Evolutionary conservation across 768 basidiomycete species (phyloP).

Genomic region (Trametes gibbosa): DNA sequence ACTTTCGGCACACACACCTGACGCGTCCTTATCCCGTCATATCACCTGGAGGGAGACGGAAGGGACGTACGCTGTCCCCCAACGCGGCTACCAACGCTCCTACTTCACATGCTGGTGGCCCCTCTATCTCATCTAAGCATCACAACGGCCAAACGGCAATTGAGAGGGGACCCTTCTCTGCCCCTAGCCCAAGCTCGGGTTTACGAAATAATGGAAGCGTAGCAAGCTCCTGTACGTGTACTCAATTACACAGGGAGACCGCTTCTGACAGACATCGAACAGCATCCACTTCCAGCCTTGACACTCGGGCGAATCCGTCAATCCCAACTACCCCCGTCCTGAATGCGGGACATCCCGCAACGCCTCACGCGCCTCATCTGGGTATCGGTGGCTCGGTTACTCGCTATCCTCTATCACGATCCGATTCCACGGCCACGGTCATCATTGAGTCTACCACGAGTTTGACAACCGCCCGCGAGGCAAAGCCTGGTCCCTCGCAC

Average conservation of each 20-base stretch:
- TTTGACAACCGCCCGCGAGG: neutral
- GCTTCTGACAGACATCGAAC: neutral
- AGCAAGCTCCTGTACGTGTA: neutral
- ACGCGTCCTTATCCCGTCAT: slow-evolving; percentile 19
- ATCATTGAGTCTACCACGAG: slow-evolving; percentile 4
- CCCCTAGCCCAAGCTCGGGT: neutral
- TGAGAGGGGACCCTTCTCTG: no score
- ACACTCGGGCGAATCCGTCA: neutral
- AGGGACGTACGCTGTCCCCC: slow-evolving; percentile 3
- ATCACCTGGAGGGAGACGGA: slow-evolving; percentile 18
- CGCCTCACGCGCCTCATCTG: slow-evolving; percentile 13
- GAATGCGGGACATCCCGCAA: neutral
- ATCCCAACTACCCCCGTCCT: slow-evolving; percentile 7
- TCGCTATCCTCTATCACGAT: slow-evolving; percentile 15
- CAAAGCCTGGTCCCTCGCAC: neutral
- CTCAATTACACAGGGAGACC: neutral
- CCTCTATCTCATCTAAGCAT: neutral
- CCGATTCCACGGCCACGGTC: slow-evolving; percentile 16
- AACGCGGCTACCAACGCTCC: neutral
- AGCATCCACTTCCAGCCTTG: slow-evolving; percentile 10
- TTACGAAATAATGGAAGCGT: neutral
- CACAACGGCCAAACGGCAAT: neutral
- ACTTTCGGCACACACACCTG: slow-evolving; percentile 67
- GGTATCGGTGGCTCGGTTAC: slow-evolving; percentile 2
- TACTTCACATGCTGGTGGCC: neutral